These are phyloP conservation scores for Fraxinus sp. DNA, from an alignment of 305 asterid genomes.

Conservation along the genomic window DNA sequence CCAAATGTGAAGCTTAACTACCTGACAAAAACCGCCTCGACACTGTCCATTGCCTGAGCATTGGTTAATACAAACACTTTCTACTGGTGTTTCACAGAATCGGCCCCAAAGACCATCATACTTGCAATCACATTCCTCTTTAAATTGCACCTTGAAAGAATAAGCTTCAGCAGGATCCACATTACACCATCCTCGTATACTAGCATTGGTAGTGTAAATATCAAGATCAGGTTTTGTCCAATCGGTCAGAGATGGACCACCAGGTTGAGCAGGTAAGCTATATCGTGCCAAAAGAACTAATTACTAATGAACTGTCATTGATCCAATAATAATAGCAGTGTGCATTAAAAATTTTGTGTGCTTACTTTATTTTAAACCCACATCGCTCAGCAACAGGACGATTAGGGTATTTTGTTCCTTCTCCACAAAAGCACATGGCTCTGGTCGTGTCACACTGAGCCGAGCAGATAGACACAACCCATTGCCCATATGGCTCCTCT, in stretches of 20 bases:
- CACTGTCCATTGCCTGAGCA: slow-evolving; percentile 80
- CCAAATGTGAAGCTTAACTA: slow-evolving; percentile 26
- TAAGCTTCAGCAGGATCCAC: slow-evolving; percentile 83
- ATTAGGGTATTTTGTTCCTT: slow-evolving; percentile 91
- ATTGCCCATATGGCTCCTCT: slow-evolving; percentile 64
- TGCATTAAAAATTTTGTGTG: slow-evolving; percentile 15
- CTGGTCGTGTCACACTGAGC: slow-evolving; percentile 80
- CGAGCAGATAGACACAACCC: slow-evolving; percentile 92
- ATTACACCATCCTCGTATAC: slow-evolving; percentile 84
- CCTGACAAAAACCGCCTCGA: slow-evolving; percentile 98
- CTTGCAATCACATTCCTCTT: slow-evolving; percentile 94
- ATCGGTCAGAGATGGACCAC: slow-evolving; percentile 48
- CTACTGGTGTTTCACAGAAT: slow-evolving; percentile 79
- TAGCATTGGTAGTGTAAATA: slow-evolving; percentile 66
- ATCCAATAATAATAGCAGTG: slow-evolving; percentile 1
- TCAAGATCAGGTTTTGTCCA: slow-evolving; percentile 64
- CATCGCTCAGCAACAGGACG: slow-evolving; percentile 87
- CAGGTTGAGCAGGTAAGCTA: slow-evolving; percentile 73
- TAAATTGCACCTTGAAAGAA: slow-evolving; percentile 53
- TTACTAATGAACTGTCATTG: slow-evolving; percentile 4
- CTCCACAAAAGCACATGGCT: slow-evolving; percentile 98
- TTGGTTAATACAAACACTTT: slow-evolving; percentile 76
- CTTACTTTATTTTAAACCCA: slow-evolving; percentile 81
- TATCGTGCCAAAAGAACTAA: slow-evolving; percentile 14
- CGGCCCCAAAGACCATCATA: slow-evolving; percentile 88